Percentiles rank a stretch among this genome's conserved stretches.
phyloP scores from a whole-genome alignment of 306 rosid species.

The Cotoneaster glaucophyllus region DNA sequence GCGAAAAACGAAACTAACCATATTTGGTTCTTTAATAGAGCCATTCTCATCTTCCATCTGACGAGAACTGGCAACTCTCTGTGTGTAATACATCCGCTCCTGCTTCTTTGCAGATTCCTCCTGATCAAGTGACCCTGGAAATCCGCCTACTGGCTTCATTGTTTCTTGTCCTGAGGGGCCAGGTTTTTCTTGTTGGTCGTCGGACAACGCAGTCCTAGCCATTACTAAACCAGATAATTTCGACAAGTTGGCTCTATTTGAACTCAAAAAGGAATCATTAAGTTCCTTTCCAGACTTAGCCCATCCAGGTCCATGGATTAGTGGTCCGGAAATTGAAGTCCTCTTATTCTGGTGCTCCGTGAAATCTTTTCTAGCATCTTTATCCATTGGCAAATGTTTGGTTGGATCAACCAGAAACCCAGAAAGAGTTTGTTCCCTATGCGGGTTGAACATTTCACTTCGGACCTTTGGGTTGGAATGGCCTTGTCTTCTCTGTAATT shows the following conservation, averaged over 20 bases:
- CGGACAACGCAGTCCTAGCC: slow-evolving; percentile 33
- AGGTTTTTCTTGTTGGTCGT: slow-evolving; percentile 41
- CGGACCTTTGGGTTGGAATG: slow-evolving; percentile 36
- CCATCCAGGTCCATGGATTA: slow-evolving; percentile 42
- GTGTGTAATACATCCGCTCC: slow-evolving; percentile 37
- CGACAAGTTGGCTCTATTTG: slow-evolving; percentile 40
- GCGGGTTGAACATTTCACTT: slow-evolving; percentile 41
- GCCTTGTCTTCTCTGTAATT: slow-evolving; percentile 46
- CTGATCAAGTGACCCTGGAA: slow-evolving; percentile 33
- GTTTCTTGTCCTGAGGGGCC: slow-evolving; percentile 26
- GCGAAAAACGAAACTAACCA: slow-evolving; percentile 38
- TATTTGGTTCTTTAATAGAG: slow-evolving; percentile 30
- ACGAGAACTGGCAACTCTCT: slow-evolving; percentile 29
- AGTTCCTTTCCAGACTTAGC: slow-evolving; percentile 40
- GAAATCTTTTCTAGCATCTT: slow-evolving; percentile 32
- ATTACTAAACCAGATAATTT: slow-evolving; percentile 56
- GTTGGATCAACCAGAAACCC: slow-evolving; percentile 46
- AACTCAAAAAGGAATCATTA: slow-evolving; percentile 21
- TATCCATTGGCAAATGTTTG: slow-evolving; percentile 32
- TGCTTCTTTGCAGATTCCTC: slow-evolving; percentile 39
- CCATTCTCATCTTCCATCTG: slow-evolving; percentile 37
- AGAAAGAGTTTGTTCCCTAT: slow-evolving; percentile 44
- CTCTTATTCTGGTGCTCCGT: slow-evolving; percentile 33
- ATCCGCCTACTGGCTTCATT: slow-evolving; percentile 23
- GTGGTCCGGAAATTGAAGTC: slow-evolving; percentile 70